Evolutionary conservation across 2,329 filamentous ascomycete species (phyloP), one percentile per base, ranked within the genome.

Genomic region (Plectosphaerella plurivora): DNA sequence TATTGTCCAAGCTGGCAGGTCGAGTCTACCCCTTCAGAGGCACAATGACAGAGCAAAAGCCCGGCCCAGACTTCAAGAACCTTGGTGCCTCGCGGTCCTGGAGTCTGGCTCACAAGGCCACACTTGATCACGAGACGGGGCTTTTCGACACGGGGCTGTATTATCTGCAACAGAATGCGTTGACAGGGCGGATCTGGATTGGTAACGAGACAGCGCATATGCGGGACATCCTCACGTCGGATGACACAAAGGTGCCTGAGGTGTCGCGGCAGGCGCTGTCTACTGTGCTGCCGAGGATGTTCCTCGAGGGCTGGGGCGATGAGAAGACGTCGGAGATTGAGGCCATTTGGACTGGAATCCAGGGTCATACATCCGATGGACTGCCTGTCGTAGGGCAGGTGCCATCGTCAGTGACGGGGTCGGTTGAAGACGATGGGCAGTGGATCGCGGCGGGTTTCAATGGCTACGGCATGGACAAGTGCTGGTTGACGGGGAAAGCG

Each of bases 11-110:
- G 0, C 58, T 76, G 2, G 60, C 66, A 3, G 72, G 72, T 1
- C 59, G 57, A 2, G 46, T 75, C 9, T 69, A 64, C 45, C 71
- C 72, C 0, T 61, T 69, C 16, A 67, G 71, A 35, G 71, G 69
- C 1, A 68, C 68, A 5, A 76, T 77, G 73, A 70, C 71, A 3
- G 68, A 69, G 4, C 73, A 75, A 54, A 60, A 63, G 24, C 62
- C 68, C 39, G 62, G 49, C 12, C 51, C 55, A 0, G 35, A 22
- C 0, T 53, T 60, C 2, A 53, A 56, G 9, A 51, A 53, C 14
- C 36, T 51, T 1, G 53, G 57, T 8, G 50, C 28, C 15, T 35
- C 48, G 2, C 35, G 51, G 3, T 59, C 59, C 2, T 64, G 59
- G 59, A 55, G 51, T 5, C 51, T 61, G 0, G 28, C 53, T 1